These are phyloP conservation scores for Cladosporium halotolerans DNA, from an alignment of 2,329 filamentous ascomycete genomes.

Conservation along the genomic window DNA sequence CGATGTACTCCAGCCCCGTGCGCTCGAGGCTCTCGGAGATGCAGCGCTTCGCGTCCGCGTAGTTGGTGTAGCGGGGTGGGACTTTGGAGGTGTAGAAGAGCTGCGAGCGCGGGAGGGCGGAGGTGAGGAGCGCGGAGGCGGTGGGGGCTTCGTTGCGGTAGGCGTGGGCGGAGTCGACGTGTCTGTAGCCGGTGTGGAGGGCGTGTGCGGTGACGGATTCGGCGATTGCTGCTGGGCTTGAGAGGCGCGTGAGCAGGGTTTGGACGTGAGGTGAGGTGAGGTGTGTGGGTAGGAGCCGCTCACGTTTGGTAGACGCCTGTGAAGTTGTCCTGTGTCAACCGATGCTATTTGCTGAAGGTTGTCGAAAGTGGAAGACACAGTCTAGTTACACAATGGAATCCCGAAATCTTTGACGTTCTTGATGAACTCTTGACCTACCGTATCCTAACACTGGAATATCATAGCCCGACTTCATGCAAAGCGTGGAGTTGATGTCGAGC, in stretches of 20 bases:
- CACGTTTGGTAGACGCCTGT: slow-evolving; percentile 32
- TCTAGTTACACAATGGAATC: too few relatives aligned
- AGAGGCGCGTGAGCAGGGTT: slow-evolving; percentile 3
- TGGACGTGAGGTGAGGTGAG: slow-evolving; percentile 1
- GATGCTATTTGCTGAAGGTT: neutral
- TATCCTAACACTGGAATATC: slow-evolving; percentile 56
- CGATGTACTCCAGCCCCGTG: slow-evolving; percentile 45
- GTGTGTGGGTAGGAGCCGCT: slow-evolving; percentile 1
- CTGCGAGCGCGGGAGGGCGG: slow-evolving; percentile 47
- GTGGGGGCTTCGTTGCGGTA: slow-evolving; percentile 55
- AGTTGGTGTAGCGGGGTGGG: slow-evolving; percentile 48
- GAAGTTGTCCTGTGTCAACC: neutral
- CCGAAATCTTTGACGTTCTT: too few relatives aligned
- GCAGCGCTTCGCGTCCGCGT: slow-evolving; percentile 58
- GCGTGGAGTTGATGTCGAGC: slow-evolving; percentile 42
- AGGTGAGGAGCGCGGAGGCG: slow-evolving; percentile 46
- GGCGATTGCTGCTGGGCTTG: slow-evolving; percentile 50
- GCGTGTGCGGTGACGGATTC: slow-evolving; percentile 53
- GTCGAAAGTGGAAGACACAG: too few relatives aligned
- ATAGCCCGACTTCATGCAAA: slow-evolving; percentile 53
- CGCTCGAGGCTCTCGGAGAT: slow-evolving; percentile 58
- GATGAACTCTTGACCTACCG: slow-evolving; percentile 38
- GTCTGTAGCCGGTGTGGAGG: slow-evolving; percentile 50
- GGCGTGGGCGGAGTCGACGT: slow-evolving; percentile 54
- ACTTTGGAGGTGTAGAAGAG: slow-evolving; percentile 61